Evolutionary conservation across 2,329 filamentous ascomycete species (phyloP).

Genomic region (Scolecobasidium constrictum): DNA sequence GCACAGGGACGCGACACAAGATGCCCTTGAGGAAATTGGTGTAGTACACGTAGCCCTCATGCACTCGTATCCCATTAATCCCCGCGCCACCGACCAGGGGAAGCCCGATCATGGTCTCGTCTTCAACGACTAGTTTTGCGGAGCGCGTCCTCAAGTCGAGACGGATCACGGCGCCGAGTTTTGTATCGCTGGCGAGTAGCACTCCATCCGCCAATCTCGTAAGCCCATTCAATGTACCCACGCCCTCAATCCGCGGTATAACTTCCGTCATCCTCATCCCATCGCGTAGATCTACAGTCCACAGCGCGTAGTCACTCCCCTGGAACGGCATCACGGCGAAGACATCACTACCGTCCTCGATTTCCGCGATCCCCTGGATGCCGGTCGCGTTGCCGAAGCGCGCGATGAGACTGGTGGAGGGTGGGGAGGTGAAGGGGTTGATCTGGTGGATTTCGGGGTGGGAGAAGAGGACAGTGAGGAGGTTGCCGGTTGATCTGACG

Average conservation of each 20-base stretch:
- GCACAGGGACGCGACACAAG: background rate
- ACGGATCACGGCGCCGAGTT: background rate
- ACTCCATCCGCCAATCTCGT: background rate
- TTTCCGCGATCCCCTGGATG: background rate
- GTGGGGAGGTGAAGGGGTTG: constrained; percentile 15
- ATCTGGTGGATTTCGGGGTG: constrained; percentile 23
- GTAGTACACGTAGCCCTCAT: background rate
- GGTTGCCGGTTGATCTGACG: constrained; percentile 23
- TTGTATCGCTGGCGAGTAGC: background rate
- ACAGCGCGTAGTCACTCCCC: background rate
- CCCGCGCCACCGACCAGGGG: background rate
- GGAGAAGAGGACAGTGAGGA: constrained; percentile 24
- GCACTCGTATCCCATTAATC: background rate
- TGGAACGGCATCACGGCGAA: background rate
- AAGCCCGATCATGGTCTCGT: background rate
- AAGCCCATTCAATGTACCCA: background rate
- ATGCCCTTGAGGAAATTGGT: background rate
- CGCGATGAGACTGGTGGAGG: background rate
- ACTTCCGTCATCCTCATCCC: background rate
- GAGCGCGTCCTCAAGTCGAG: background rate
- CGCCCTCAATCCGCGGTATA: background rate
- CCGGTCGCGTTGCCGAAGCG: background rate
- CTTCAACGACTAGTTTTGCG: background rate
- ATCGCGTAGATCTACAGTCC: background rate
- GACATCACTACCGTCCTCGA: background rate